These are phyloP conservation scores for Calendula officinalis DNA, from an alignment of 129 eudicot genomes.

Conservation along the genomic window DNA sequence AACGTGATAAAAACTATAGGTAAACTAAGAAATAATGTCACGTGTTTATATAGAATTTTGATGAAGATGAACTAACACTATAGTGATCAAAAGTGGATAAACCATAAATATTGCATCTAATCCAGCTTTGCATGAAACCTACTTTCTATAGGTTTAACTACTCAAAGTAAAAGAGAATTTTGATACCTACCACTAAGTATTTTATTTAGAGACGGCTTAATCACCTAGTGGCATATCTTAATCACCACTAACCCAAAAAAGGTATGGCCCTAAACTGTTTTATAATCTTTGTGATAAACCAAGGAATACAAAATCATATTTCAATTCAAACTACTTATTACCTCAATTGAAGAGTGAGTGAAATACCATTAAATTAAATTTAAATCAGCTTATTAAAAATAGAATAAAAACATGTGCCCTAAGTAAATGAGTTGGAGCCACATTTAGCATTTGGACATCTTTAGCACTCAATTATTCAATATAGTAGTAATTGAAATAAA, in stretches of 20 bases:
- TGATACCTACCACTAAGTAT: conserved; percentile 19
- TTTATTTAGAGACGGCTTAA: neutral
- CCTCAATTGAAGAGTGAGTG: neutral
- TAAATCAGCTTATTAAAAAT: neutral
- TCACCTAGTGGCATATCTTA: neutral
- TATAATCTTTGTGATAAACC: neutral
- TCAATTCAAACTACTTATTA: neutral
- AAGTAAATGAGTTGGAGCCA: too few species aligned
- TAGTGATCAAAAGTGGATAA: conserved; percentile 17
- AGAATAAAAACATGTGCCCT: neutral
- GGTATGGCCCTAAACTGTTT: neutral
- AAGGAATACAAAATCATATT: neutral
- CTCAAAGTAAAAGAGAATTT: neutral
- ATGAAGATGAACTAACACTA: neutral
- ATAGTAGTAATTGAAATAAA: too few species aligned
- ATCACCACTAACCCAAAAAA: conserved; percentile 18
- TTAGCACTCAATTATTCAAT: too few species aligned
- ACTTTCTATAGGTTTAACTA: conserved; percentile 20
- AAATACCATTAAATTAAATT: neutral
- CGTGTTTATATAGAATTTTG: conserved; percentile 18
- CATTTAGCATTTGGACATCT: too few species aligned
- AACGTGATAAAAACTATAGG: neutral
- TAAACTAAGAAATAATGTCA: conserved; percentile 3
- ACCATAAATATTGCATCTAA: conserved; percentile 8
- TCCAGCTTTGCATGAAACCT: conserved; percentile 27